Base-by-base conservation (phyloP, 305 asterid species). In the Fraxinus floribunda region DNA sequence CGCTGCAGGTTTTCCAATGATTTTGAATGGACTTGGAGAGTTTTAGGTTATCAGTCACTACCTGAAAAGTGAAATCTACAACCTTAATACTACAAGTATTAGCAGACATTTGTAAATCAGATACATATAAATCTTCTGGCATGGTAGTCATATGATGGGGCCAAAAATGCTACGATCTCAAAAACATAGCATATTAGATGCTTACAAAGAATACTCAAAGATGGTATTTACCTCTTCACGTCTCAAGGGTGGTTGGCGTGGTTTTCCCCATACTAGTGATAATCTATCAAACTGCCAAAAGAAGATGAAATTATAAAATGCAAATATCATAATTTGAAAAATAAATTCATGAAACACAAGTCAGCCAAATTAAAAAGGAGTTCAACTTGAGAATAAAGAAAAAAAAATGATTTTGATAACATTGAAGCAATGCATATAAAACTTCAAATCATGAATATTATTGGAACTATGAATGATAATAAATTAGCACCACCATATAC, bases 251-350 rank as follows among this genome's bases (percentile, higher is more conserved):
- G 97, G 88, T 90, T 95, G 99, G 4, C 98, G 98, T 80, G 99
- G 99, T 84, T 95, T 95, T 85, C 99, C 99, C 99, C 98, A 97
- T 80, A 91, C 95, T 62, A 94, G 92, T 49, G 98, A 90, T 84
- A 92, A 79, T 86, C 88, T 94, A 74, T 97, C 97, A 52, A 92
- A 85, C 99, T 97, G 97, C 84, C 79, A 85, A 79, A 68, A 80
- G 78, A 83, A 75, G 41, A 76, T 84, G 70, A 84, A 82, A 38
- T 49, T 62, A 24, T 38, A 81, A 34, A 60, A 10, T 30, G 6
- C n/a, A 55, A 55, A 55, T 55, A 55, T 68, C 39, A 68, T 29
- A 68, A 66, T 24, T 11, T 66, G 13, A 71, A 9, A 32, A 11
- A 71, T 26, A 71, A 29, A 71, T 71, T 71, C 76, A 30, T 7